Base-by-base conservation (phyloP, 371 early-diverging fungal genomes). In the Mortierella sp. region DNA sequence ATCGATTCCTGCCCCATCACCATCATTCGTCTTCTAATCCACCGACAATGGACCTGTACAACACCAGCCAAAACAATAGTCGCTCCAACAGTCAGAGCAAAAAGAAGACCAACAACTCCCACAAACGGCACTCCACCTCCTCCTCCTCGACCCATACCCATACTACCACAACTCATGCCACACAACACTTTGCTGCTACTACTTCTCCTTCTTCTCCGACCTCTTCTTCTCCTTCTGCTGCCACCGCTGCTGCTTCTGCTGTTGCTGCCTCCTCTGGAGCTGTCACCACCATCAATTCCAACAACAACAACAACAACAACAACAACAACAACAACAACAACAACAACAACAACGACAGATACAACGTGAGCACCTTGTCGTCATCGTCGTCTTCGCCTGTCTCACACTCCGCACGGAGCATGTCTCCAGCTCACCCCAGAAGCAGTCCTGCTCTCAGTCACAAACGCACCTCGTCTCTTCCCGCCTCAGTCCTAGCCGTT, bases 381-480 rank as follows among this genome's bases (percentile, higher is more conserved):
- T 51, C 51, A 5, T 51, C 51, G 6, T 32, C 32, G 65, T 65
- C 65, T 65, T 65, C 65, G 65, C 65, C 65, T 65, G 38, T 65
- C 38, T 65, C 65, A 35, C 21, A 38, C 38, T 38, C 65, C 65
- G 65, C 58, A 55, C 75, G 58, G 63, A n/a, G 38, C 70, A 32
- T 65, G 70, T 56, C 41, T 58, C 56, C 56, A 60, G 51, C 8
- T 54, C 58, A 49, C 70, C 76, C 70, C 74, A 79, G 73, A 76
- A 51, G 74, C 74, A 79, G 74, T 83, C 83, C 60, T 11, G 32
- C 73, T 18, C 72, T 77, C 77, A 81, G 72, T 81, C 85, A 84
- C 85, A 84, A 76, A 35, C 75, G 85, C 16, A 78, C 85, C 24
- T 51, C 81, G 8, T 84, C 85, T 18, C 63, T 84, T 65, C 85